Evolutionary conservation across 495 filamentous ascomycete genomes (phyloP), one percentile per base, ranked within the genome.

Genomic region (Aspergillus mulundensis): DNA sequence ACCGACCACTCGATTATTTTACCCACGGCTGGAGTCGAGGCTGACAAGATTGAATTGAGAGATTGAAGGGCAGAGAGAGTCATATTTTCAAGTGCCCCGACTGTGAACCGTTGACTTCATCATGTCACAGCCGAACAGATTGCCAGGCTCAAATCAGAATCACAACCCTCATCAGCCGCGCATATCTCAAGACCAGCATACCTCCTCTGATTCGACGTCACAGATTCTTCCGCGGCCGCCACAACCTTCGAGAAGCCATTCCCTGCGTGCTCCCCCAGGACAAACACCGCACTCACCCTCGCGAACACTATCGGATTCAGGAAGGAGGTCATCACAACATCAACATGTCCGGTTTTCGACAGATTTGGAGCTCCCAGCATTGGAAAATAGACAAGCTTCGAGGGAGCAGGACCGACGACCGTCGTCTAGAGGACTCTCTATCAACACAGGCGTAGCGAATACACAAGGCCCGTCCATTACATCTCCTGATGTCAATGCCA

Each of bases 271-370:
- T 41, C 42, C 44, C 12, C 50, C 49, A 28, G 54, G 58, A 14
- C 70, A 64, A 2, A 62, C 70, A 3, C 68, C 73, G 1, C 54
- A 71, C 19, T 59, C 62, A 7, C 66, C 73, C 7, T 62, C 67
- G 11, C 70, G 65, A 47, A 61, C 69, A 21, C 48, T 66, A 32
- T 73, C 73, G 43, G 73, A 76, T 51, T 59, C 64, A 1, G 69
- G 63, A 23, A 66, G 70, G 8, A 64, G 71, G 11, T 24, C 60
- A 36, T 75, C 70, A 4, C 71, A 71, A 39, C 68, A 69, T 23
- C 57, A 62, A 16, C 71, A 71, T 69, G 73, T 77, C 25, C 71
- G 73, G 1, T 77, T 77, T 39, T 77, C 74, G 8, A 63, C 70
- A 19, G 74, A 77, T 40, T 43, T 75, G 56, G 69, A 73, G 25